Base-by-base conservation (phyloP, 2,329 filamentous ascomycete species). In the Fusarium nisikadoi region DNA sequence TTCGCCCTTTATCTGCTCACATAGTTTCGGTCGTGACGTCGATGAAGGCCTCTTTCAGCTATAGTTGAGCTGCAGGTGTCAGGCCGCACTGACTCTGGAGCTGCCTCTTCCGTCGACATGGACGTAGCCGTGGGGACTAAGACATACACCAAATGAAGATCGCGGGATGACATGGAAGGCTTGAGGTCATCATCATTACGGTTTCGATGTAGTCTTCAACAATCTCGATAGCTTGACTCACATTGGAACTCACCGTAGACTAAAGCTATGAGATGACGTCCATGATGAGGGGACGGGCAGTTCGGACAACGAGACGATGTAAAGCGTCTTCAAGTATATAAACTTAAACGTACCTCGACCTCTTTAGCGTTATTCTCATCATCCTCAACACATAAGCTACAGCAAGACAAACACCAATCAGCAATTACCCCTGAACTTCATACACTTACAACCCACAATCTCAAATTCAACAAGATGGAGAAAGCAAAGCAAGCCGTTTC, bases 401-500 rank as follows among this genome's bases (percentile, higher is more conserved):
- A 45, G 17, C 17, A 25, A 43, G 16, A 56, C 9, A 57, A 49
- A 25, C 47, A 53, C 6, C n/a, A 46, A 20, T 11, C 25, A 53
- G 8, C n/a, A 45, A 2, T 45, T 12, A 25, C 17, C 12, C 41
- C 29, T 35, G 12, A 38, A 39, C 19, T 8, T 13, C 31, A 36
- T 4, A 36, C 23, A 35, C 31, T 29, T 13, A 25, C 17, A 62
- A 57, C 27, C 6, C 9, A 71, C 3, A 58, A 35, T 19, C 11
- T 9, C 20, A 20, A 69, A 65, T 47, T 35, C 39, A 41, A n/a
- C 49, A 72, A 17, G 38, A 91, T 92, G 90, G 86, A 92, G 20
- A 89, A 89, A 78, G 89, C 90, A 42, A 92, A 90, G 84, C 83
- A 86, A 76, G 88, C 87, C 66, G 86, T 93, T 76, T 82, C 83